Percentiles rank a stretch among this genome's conserved stretches.
These are phyloP conservation scores for Fusarium sp. DNA, from an alignment of 2,329 filamentous ascomycete species.

Conservation along the genomic window DNA sequence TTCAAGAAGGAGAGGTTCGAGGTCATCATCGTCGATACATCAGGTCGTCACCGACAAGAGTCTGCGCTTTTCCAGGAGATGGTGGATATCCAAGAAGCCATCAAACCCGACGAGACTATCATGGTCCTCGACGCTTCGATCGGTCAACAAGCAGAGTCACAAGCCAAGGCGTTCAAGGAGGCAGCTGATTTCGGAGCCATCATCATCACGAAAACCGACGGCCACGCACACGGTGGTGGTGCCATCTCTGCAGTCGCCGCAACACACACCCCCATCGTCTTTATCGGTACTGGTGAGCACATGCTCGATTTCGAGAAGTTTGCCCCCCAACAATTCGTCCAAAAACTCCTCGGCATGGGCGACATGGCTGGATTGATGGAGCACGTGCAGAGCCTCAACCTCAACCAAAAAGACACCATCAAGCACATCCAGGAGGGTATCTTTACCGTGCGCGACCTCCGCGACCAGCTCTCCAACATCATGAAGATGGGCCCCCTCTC, in stretches of 20 bases:
- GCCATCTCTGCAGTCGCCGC: conserved; percentile 97
- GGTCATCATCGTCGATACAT: conserved; percentile 98
- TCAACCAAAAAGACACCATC: conserved; percentile 98
- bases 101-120: conserved; percentile 91
- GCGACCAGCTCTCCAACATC: conserved; percentile 95
- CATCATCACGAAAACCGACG: conserved; percentile 98
- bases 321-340: conserved; percentile 89
- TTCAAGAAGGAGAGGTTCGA: conserved; percentile 99
- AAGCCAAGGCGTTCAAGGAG: conserved; percentile 96
- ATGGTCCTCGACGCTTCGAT: conserved; percentile 98
- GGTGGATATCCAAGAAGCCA: conserved; percentile 92
- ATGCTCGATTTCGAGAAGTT: conserved; percentile 95
- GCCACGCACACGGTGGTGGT: conserved; percentile 92
- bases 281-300: conserved; percentile 97
- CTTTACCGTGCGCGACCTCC: conserved; percentile 91
- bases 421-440: conserved; percentile 98
- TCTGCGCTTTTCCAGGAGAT: conserved; percentile 96
- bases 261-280: conserved; percentile 95
- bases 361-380: conserved; percentile 95
- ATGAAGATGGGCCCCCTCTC: conserved; percentile 99
- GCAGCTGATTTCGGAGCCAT: conserved; percentile 97
- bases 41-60: conserved; percentile 93
- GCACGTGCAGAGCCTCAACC: conserved; percentile 93
- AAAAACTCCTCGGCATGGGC: conserved; percentile 94
- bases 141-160: conserved; percentile 92